Percentiles rank a stretch among this genome's conserved stretches.
These are phyloP conservation scores for Mycena floridula DNA, from an alignment of 768 basidiomycete genomes.

Conservation along the genomic window DNA sequence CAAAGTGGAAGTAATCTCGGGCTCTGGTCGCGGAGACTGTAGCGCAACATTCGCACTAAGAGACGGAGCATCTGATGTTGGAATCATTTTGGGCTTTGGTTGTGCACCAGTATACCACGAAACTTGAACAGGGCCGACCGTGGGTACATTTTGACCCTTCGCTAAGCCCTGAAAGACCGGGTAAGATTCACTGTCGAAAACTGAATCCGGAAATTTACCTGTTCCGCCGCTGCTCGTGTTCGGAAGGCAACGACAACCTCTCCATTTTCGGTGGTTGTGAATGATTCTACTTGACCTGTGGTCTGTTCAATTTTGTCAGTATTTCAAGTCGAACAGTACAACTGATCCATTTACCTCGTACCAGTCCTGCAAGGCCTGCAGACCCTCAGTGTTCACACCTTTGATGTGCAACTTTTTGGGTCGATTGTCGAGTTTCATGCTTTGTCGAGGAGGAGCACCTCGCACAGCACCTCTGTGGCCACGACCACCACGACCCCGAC, in stretches of 20 bases:
- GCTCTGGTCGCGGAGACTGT: conserved; percentile 9
- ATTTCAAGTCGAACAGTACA: conserved; percentile 1
- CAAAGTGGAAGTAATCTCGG: conserved; percentile 23
- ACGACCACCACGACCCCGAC: conserved; percentile 55
- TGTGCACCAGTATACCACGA: conserved; percentile 50
- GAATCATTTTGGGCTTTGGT: no score
- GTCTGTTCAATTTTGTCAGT: conserved; percentile 34
- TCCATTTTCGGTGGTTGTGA: conserved; percentile 48
- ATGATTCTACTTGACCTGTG: conserved; percentile 63
- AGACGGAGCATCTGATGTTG: no score
- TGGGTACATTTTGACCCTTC: conserved; percentile 63
- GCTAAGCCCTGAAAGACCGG: conserved; percentile 63
- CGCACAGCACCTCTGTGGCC: conserved; percentile 54
- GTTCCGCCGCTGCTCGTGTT: conserved; percentile 69
- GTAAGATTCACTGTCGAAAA: no score
- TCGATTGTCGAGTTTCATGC: conserved; percentile 88
- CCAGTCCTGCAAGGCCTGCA: conserved; percentile 71
- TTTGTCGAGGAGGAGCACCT: conserved; percentile 60
- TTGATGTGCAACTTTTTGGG: conserved; percentile 76
- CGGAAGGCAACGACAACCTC: conserved; percentile 66
- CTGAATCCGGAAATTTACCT: conserved; percentile 54
- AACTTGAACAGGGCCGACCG: conserved; percentile 58
- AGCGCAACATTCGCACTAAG: conserved; percentile 9
- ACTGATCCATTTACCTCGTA: conserved; percentile 56
- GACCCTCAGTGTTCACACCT: conserved; percentile 44